Base-by-base conservation (phyloP, 352 stramenopile species). In the Thalassiosira livingstoniorum region DNA sequence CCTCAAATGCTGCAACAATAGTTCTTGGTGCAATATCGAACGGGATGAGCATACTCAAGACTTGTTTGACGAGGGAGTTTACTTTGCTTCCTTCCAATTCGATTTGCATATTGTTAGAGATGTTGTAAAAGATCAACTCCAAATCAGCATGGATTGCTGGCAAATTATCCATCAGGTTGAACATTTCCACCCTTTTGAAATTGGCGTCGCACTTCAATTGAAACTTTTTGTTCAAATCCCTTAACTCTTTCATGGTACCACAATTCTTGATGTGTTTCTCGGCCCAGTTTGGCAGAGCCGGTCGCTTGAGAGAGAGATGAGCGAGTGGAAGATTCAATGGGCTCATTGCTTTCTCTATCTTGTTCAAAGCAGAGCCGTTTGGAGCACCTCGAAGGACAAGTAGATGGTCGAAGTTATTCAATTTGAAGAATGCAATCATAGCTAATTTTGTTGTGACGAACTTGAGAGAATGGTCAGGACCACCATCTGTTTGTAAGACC, bases 281-380 rank as follows among this genome's bases (percentile, higher is more conserved):
- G 39, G 66, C 66, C 43, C 43, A 75, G 1, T 75, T 32, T 18
- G 27, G 15, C 51, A 75, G 45, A 13, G 2, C 13, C 3, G 11
- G 32, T 3, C 66, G 11, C 29, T 75, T 75, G 15, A 25, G 53
- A 37, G 47, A 58, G 1, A 54, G 25, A 23, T 75, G n/a, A 3
- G 11, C 7, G 11, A 75, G 34, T 23, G 23, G 2, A 2, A 5
- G 35, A 54, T 75, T 75, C 4, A 34, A 4, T 47, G 51, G 66
- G 35, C 51, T 65, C 51, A 75, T 75, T n/a, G 66, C 51, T 43
- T 47, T 4, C 66, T 75, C 66, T 55, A 75, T 65, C 37, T 75
- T 75, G 35, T 75, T 60, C 25, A 39, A 75, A 3, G 66, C 43
- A 23, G 45, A 65, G 13, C 66, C 51, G 43, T 75, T 75, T 53